Evolutionary conservation across 805 yeast species (phyloP), one percentile per base, ranked within the genome.

Genomic region (Nakazawaea wickerhamii): DNA sequence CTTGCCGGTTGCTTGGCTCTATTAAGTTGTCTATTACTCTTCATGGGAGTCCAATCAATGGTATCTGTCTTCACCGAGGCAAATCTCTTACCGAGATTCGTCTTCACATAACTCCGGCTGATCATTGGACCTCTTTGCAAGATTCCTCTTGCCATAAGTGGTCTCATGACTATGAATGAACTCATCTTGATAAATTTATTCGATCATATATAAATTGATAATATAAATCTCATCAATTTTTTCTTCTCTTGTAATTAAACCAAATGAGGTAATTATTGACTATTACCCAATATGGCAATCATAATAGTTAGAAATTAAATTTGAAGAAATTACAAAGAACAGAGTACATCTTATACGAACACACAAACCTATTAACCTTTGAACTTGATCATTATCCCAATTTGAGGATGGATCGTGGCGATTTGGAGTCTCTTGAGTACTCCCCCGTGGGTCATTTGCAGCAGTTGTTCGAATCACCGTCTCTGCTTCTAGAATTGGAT

Each of bases 41-140:
- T 77, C 46, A 88, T 70, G 0, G 95, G 95, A 55, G 81, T 76
- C 95, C 96, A 87, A 60, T 88, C 95, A 20, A 84, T 75, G 27
- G 81, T 79, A 3, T 88, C 78, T 0, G 90, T 83, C 48, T 79
- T 77, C 2, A 70, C 71, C 1, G 67, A 57, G 1, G 67, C 67
- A 49, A 58, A 59, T 30, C 42, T 38, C 20, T 20, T 38, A 8
- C 21, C 31, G 31, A 28, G 15, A 28, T 11, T 10, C 31, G n/a
- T n/a, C n/a, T n/a, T 28, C 31, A 28, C 11, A 28, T 10, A 23
- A 23, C 26, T 23, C 31, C 15, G 31, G n/a, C 14, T n/a, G 6
- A 28, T 13, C n/a, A 28, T 2, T 8, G 31, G n/a, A 15, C 31
- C 11, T 15, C 31, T 8, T 2, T 10, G 31, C 7, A 28, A 10